Evolutionary conservation across 305 asterid genomes (phyloP).

Genomic region (Solanum hybrid): DNA sequence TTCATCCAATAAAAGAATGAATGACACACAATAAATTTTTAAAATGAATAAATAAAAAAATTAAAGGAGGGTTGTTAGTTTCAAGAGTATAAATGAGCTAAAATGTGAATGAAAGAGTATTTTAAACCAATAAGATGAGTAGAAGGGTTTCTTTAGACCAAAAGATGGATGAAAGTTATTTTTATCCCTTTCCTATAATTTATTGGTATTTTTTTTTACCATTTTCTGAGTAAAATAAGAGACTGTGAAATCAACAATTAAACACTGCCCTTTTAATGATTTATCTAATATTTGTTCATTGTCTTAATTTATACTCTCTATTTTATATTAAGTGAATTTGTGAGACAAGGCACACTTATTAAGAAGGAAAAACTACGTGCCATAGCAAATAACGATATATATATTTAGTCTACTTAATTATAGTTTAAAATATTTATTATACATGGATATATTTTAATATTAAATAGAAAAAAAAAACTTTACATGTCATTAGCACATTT

Average conservation of each 20-base stretch:
- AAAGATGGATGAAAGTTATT: not conserved
- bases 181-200: too few relatives aligned
- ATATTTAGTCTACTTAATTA: too few relatives aligned
- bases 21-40: not conserved
- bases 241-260: not conserved
- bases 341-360: not conserved
- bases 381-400: too few relatives aligned
- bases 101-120: not conserved
- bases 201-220: not conserved
- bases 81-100: not conserved
- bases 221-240: not conserved
- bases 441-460: too few relatives aligned
- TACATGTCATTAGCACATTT: not conserved
- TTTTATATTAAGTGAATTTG: not conserved
- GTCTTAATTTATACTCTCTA: too few relatives aligned
- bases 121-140: not conserved
- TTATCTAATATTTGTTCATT: not conserved
- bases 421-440: too few relatives aligned
- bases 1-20: not conserved
- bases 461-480: too few relatives aligned
- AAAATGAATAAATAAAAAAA: not conserved
- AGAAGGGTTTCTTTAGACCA: not conserved
- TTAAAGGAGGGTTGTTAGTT: not conserved
- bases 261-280: not conserved
- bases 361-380: not conserved